A percentile compares a stretch with the other conserved stretches of the same genome.
Evolutionary conservation across 2,329 filamentous ascomycete species (phyloP).

Genomic region (Arthroderma sp.): DNA sequence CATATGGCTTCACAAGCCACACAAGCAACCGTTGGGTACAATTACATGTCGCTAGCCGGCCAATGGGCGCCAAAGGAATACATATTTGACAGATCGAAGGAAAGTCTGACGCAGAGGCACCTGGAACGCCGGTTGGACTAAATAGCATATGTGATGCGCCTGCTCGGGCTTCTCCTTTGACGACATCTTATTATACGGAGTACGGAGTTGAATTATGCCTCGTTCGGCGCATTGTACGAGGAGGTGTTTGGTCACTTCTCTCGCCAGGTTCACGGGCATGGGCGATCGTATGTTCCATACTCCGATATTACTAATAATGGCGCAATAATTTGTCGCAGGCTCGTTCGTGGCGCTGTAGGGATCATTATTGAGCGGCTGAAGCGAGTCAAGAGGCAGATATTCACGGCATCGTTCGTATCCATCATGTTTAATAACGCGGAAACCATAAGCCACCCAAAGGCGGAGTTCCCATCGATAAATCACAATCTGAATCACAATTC

Average conservation of each 20-base stretch:
- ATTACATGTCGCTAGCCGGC: background rate
- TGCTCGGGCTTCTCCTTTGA: background rate
- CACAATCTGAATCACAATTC: background rate
- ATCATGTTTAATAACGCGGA: background rate
- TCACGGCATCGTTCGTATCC: background rate
- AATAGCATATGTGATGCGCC: background rate
- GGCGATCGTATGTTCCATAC: background rate
- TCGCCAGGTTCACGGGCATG: background rate
- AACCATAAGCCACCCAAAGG: background rate
- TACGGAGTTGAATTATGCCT: no score
- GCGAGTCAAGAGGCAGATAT: background rate
- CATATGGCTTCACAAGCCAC: background rate
- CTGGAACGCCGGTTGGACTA: background rate
- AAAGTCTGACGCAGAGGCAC: background rate
- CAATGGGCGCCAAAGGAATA: background rate
- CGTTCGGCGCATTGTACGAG: slow-evolving; percentile 1
- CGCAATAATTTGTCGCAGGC: background rate
- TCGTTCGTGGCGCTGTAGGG: background rate
- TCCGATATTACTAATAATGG: slow-evolving; percentile 2
- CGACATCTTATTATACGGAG: no score
- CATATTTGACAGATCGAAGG: background rate
- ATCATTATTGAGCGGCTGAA: background rate
- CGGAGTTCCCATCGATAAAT: background rate
- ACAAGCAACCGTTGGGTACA: background rate
- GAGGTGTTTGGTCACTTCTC: background rate